Conservation (phyloP, 768 basidiomycete species). For the Infundibulicybe gibba region DNA sequence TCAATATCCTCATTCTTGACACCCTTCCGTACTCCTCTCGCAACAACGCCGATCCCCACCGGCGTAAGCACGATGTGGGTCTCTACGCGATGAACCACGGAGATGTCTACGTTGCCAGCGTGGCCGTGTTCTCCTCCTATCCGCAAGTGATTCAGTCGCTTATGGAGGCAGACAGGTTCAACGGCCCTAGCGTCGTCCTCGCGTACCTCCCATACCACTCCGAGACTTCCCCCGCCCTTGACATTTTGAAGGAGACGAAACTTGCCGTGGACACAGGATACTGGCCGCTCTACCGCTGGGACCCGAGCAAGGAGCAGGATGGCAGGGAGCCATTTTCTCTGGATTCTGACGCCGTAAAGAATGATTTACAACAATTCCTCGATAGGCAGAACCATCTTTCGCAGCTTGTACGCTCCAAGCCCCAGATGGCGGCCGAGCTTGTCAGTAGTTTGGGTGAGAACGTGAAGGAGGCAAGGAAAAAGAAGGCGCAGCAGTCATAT, state of each 20-base stretch:
- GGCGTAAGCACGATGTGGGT: conserved; percentile 94
- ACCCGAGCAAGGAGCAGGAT: conserved; percentile 75
- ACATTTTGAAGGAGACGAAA: conserved; percentile 96
- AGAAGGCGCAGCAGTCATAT: conserved; percentile 80
- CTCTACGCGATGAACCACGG: conserved; percentile 99
- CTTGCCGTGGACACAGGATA: conserved; percentile 94
- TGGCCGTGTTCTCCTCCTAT: conserved; percentile 96
- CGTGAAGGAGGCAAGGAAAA: conserved; percentile 79
- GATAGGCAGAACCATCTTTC: conserved; percentile 96
- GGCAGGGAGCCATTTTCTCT: conserved; percentile 87
- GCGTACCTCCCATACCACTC: conserved; percentile 89
- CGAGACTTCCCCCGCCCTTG: conserved; percentile 76
- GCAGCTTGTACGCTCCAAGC: conserved; percentile 81
- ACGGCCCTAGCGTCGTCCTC: conserved; percentile 88
- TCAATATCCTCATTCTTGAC: conserved; percentile 96
- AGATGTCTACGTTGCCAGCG: conserved; percentile 91
- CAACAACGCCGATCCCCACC: conserved; percentile 60
- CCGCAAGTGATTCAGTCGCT: conserved; percentile 89
- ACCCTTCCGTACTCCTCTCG: conserved; percentile 85
- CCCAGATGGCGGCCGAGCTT: conserved; percentile 77
- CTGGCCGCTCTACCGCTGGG: conserved; percentile 99
- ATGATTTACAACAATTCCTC: conserved; percentile 89
- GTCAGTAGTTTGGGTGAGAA: conserved; percentile 83
- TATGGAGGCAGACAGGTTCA: conserved; percentile 85
- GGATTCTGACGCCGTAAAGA: conserved; percentile 92